Evolutionary conservation across 805 yeast genomes (phyloP).

Genomic region (Metschnikowia cerradonensis): DNA sequence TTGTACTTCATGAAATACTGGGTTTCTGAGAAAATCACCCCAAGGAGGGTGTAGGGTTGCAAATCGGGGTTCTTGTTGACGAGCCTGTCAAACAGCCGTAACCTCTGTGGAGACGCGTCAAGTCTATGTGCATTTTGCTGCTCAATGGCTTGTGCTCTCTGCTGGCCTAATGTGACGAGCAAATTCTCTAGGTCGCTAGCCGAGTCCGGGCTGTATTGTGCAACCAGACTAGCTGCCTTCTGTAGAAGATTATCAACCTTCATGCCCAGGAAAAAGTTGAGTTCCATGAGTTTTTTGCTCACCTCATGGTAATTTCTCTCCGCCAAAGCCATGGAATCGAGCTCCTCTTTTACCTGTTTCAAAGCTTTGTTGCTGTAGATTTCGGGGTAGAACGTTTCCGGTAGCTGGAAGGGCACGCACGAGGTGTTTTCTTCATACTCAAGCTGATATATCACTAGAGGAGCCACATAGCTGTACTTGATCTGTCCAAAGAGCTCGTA

Average conservation of each 20-base stretch:
- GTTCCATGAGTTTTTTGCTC: conserved; percentile 26
- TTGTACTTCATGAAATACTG: conserved; percentile 20
- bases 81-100: conserved; percentile 8
- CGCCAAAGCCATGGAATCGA: conserved; percentile 17
- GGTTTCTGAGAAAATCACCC: conserved; percentile 29
- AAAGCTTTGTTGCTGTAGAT: conserved; percentile 26
- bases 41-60: conserved; percentile 24
- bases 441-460: conserved; percentile 29
- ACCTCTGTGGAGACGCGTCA: conserved; percentile 10
- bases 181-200: conserved; percentile 19
- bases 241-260: conserved; percentile 26
- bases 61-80: conserved; percentile 12
- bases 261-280: conserved; percentile 40
- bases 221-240: conserved; percentile 20
- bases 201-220: conserved; percentile 18
- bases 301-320: conserved; percentile 18
- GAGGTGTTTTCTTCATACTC: conserved; percentile 24
- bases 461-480: conserved; percentile 26
- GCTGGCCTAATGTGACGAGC: conserved; percentile 18
- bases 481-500: conserved; percentile 27
- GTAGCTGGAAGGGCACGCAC: conserved; percentile 21
- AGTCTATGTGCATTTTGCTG: conserved; percentile 19
- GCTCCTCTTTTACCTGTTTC: conserved; percentile 17
- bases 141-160: conserved; percentile 20
- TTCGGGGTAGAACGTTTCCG: conserved; percentile 34